phyloP scores from a whole-genome alignment of 306 rosid genomes.

The Myrica gale region DNA sequence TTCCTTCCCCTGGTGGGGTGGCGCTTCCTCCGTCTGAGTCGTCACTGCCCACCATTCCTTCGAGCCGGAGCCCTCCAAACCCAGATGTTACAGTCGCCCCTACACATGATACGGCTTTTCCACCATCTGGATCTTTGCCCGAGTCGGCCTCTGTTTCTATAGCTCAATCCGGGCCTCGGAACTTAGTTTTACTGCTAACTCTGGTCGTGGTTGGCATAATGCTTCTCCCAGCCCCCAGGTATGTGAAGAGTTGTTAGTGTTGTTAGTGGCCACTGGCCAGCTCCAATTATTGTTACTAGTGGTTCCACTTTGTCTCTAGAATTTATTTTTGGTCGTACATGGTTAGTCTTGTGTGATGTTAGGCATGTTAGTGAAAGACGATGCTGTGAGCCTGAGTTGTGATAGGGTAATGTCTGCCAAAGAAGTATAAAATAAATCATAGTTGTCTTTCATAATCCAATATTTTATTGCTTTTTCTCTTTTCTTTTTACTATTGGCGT shows the following conservation, averaged over 20 bases:
- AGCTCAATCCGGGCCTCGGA: constrained; percentile 9
- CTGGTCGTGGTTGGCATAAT: constrained; percentile 16
- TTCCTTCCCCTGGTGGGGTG: constrained; percentile 46
- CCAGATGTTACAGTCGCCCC: constrained; percentile 38
- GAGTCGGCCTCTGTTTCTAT: constrained; percentile 27
- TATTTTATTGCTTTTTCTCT: neutral
- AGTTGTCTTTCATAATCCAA: neutral
- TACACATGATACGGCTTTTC: constrained; percentile 30
- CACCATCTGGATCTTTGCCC: constrained; percentile 44
- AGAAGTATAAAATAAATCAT: neutral
- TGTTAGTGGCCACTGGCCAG: constrained; percentile 21
- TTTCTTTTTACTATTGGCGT: neutral
- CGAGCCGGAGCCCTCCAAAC: constrained; percentile 57
- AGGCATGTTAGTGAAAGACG: constrained; percentile 17
- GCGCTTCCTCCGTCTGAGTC: constrained; percentile 42
- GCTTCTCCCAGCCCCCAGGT: constrained; percentile 25
- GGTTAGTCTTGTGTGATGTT: constrained; percentile 17
- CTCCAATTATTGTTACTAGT: constrained; percentile 31
- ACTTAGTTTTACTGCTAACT: constrained; percentile 17
- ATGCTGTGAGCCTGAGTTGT: constrained; percentile 9
- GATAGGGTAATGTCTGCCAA: constrained; percentile 20
- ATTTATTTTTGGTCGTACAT: constrained; percentile 3
- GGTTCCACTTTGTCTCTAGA: constrained; percentile 27
- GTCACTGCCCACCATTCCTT: constrained; percentile 54
- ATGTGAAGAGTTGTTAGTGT: constrained; percentile 2